Conservation (phyloP, 768 basidiomycete species). For the Amanita thiersii region DNA sequence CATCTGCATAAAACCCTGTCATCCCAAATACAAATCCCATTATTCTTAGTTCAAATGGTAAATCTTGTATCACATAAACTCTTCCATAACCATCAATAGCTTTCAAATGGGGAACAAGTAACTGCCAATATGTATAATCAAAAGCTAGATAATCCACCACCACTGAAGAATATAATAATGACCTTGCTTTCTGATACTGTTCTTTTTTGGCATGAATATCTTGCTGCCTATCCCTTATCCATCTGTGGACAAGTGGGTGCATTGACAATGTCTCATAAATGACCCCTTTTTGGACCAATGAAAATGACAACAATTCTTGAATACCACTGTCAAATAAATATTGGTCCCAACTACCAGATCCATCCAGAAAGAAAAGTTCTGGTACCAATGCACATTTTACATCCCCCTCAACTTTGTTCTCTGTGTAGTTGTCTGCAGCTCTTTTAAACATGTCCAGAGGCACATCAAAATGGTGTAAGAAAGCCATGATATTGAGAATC, state of each 20-base stretch:
- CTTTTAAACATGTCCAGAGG: constrained; percentile 1
- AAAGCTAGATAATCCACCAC: no score
- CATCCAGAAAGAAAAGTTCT: not conserved
- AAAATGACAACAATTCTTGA: not conserved
- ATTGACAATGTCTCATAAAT: not conserved
- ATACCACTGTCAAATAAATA: not conserved
- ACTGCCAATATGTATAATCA: no score
- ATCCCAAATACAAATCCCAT: no score
- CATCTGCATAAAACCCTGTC: no score
- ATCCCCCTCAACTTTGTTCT: no score
- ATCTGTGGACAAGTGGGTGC: not conserved
- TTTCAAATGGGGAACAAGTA: no score
- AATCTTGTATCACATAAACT: no score
- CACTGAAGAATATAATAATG: no score
- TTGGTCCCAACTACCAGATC: not conserved
- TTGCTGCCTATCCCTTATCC: not conserved
- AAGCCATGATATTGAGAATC: not conserved
- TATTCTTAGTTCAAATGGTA: not conserved
- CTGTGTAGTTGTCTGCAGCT: not conserved
- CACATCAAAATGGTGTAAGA: constrained; percentile 1
- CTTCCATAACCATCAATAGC: no score
- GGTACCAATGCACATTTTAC: no score
- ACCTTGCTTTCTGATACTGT: no score
- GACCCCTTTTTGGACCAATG: not conserved
- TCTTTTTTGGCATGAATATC: no score